phyloP scores from a whole-genome alignment of 2,329 filamentous ascomycete species.

The Elsinoe australis region DNA sequence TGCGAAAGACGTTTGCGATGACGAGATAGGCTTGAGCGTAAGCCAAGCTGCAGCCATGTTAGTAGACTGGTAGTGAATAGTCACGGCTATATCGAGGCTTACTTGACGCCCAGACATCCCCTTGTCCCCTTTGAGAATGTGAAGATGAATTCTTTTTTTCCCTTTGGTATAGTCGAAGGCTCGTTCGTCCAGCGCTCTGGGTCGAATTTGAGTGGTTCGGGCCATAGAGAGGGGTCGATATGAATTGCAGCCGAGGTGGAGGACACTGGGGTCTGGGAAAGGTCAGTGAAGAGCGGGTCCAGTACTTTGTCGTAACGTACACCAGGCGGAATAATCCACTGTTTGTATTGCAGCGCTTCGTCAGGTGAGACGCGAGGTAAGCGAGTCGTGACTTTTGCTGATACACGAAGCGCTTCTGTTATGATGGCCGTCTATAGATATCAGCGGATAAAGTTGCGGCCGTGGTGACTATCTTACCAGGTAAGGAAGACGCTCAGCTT shows the following conservation, averaged over 20 bases:
- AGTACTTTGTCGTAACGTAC: neutral
- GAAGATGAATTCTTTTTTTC: slow-evolving; percentile 21
- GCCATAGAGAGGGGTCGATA: slow-evolving; percentile 27
- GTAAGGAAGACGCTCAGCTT: slow-evolving; percentile 20
- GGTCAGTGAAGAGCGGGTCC: neutral
- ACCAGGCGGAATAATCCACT: slow-evolving; percentile 20
- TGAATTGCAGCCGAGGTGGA: slow-evolving; percentile 28
- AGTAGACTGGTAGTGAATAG: slow-evolving; percentile 19
- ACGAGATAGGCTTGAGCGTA: slow-evolving; percentile 31
- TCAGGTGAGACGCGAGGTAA: slow-evolving; percentile 22
- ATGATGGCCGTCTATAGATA: slow-evolving; percentile 50
- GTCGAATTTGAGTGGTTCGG: slow-evolving; percentile 30
- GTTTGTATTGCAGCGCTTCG: slow-evolving; percentile 19
- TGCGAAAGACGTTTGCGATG: slow-evolving; percentile 27
- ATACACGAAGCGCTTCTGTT: slow-evolving; percentile 47
- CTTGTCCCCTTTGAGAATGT: slow-evolving; percentile 15
- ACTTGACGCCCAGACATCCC: slow-evolving; percentile 13
- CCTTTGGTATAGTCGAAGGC: too few relatives aligned
- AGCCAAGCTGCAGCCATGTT: slow-evolving; percentile 30
- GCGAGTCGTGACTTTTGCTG: slow-evolving; percentile 20
- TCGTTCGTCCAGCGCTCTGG: slow-evolving; percentile 35
- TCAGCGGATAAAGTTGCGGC: slow-evolving; percentile 24
- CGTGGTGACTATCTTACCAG: slow-evolving; percentile 20
- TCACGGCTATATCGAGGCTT: neutral
- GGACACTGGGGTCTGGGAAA: slow-evolving; percentile 24